These are phyloP conservation scores for Grosmannia penicillata DNA, from an alignment of 2,329 filamentous ascomycete genomes.

Conservation along the genomic window DNA sequence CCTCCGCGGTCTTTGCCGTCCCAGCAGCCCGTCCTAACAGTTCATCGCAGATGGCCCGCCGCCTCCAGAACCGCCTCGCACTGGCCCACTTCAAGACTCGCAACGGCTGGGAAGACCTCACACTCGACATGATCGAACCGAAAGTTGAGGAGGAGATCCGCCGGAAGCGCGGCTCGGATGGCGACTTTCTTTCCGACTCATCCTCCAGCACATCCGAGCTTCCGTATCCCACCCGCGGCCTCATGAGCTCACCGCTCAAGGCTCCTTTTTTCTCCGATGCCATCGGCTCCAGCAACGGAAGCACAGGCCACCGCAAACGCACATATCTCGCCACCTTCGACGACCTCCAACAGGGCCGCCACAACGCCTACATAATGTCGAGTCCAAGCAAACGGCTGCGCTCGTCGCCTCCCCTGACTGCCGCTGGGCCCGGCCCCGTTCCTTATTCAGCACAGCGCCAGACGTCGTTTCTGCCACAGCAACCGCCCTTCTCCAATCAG, in stretches of 20 bases:
- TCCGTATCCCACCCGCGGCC: slow-evolving; percentile 48
- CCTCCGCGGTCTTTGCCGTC: neutral
- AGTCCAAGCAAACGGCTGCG: slow-evolving; percentile 58
- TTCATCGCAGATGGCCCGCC: slow-evolving; percentile 63
- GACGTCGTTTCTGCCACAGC: slow-evolving; percentile 24
- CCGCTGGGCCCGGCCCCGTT: slow-evolving; percentile 55
- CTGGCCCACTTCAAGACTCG: slow-evolving; percentile 96
- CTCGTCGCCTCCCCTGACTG: slow-evolving; percentile 40
- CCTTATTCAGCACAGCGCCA: slow-evolving; percentile 40
- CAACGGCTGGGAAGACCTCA: slow-evolving; percentile 85
- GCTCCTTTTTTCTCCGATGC: slow-evolving; percentile 75
- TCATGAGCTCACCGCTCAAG: slow-evolving; percentile 78
- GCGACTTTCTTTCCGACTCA: slow-evolving; percentile 71
- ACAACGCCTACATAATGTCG: slow-evolving; percentile 21
- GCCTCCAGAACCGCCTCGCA: slow-evolving; percentile 83
- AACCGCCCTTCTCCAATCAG: slow-evolving; percentile 21
- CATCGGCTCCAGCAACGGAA: slow-evolving; percentile 54
- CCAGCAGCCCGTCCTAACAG: neutral
- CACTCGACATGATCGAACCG: slow-evolving; percentile 73
- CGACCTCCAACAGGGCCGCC: slow-evolving; percentile 14
- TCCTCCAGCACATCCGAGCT: slow-evolving; percentile 73
- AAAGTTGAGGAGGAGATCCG: slow-evolving; percentile 67
- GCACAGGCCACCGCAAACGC: slow-evolving; percentile 49
- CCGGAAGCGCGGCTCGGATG: slow-evolving; percentile 52
- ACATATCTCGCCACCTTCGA: slow-evolving; percentile 47